phyloP scores from a whole-genome alignment of 164 flowering plant genomes.

The Tetracentron sinense region DNA sequence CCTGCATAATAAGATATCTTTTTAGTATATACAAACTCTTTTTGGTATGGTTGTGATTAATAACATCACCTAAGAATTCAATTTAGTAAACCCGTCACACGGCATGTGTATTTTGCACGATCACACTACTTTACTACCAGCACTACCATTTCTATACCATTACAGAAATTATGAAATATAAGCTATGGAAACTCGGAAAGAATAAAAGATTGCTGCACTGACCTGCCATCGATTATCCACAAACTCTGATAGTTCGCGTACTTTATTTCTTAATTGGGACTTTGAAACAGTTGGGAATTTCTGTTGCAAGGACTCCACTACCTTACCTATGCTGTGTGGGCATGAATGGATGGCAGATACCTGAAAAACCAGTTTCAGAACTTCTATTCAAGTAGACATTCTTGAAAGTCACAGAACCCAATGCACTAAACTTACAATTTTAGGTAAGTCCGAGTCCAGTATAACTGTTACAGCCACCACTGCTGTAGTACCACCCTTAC shows the following conservation, averaged over 20 bases:
- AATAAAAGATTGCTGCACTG: slow-evolving; percentile 10
- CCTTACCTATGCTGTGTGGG: slow-evolving; percentile 53
- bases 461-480: slow-evolving; percentile 24
- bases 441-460: slow-evolving; percentile 55
- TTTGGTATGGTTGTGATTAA: no score
- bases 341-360: slow-evolving; percentile 52
- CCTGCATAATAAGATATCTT: slow-evolving; percentile 52
- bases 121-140: no score
- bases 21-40: no score
- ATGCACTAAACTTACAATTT: slow-evolving; percentile 60
- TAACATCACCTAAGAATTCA: no score
- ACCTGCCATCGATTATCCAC: slow-evolving; percentile 88
- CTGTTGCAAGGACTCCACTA: slow-evolving; percentile 54
- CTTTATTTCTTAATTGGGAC: slow-evolving; percentile 61
- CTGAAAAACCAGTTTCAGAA: slow-evolving; percentile 34
- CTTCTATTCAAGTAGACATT: neutral
- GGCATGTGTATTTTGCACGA: no score
- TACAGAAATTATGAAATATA: no score
- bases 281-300: slow-evolving; percentile 59
- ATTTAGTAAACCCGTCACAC: no score
- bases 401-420: neutral
- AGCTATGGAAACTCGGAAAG: no score
- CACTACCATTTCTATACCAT: no score
- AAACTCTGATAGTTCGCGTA: slow-evolving; percentile 75
- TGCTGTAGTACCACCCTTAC: slow-evolving; percentile 23